Evolutionary conservation across 441 rosid species (phyloP).

Genomic region (Theobroma grandiflorum): DNA sequence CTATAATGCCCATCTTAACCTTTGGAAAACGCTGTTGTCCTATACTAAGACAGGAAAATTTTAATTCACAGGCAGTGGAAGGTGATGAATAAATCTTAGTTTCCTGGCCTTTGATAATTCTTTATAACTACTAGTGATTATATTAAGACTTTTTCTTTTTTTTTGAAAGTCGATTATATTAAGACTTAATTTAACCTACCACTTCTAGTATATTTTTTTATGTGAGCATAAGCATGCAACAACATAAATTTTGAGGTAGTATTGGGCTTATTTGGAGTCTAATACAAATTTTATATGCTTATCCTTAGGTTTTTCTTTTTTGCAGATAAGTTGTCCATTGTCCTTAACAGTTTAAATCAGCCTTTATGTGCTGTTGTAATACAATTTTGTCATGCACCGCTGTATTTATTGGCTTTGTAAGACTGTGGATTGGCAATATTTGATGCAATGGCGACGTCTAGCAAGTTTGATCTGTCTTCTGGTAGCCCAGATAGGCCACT

Average conservation of each 20-base stretch:
- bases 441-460: constrained; percentile 86
- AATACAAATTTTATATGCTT: constrained; percentile 26
- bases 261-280: constrained; percentile 21
- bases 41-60: neutral
- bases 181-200: neutral
- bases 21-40: neutral
- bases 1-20: neutral
- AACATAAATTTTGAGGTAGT: constrained; percentile 6
- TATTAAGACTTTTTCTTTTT: constrained; percentile 3
- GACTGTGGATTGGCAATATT: constrained; percentile 55
- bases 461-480: constrained; percentile 89
- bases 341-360: constrained; percentile 44
- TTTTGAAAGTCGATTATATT: too few relatives aligned
- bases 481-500: constrained; percentile 83
- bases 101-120: constrained; percentile 11
- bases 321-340: constrained; percentile 51
- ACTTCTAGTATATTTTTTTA: constrained; percentile 7
- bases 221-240: constrained; percentile 9
- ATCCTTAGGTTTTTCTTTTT: constrained; percentile 31
- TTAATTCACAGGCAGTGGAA: constrained; percentile 1
- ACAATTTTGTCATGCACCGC: constrained; percentile 74
- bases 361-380: constrained; percentile 61
- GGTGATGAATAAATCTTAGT: constrained; percentile 11
- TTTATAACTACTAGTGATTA: constrained; percentile 12
- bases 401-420: constrained; percentile 60